Conservation (phyloP, 176 grass and related monocot genomes). For the Eragrostis curvula region DNA sequence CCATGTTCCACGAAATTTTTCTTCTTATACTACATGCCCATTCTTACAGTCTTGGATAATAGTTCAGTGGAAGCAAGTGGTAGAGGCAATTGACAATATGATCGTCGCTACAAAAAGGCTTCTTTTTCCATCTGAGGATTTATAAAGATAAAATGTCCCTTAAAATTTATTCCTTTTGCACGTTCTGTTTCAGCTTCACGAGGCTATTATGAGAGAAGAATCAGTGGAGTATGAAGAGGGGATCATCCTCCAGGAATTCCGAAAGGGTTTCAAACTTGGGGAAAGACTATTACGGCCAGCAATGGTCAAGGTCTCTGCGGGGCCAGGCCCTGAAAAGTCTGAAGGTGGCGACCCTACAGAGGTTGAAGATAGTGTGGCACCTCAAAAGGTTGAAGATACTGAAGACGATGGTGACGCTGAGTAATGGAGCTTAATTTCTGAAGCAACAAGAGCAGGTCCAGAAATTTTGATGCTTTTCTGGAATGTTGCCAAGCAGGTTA, state of each 20-base stretch:
- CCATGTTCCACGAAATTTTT: conserved; percentile 24
- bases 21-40: background rate
- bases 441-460: conserved; percentile 33
- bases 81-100: background rate
- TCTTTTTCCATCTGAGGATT: conserved; percentile 10
- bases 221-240: conserved; percentile 80
- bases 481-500: conserved; percentile 42
- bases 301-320: conserved; percentile 94
- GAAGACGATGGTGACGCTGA: conserved; percentile 49
- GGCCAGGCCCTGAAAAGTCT: conserved; percentile 70
- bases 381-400: conserved; percentile 23
- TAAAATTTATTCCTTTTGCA: conserved; percentile 16
- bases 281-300: conserved; percentile 81
- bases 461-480: conserved; percentile 61
- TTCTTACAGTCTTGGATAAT: conserved; percentile 9
- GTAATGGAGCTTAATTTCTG: conserved; percentile 34
- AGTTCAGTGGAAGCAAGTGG: conserved; percentile 2
- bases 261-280: conserved; percentile 90
- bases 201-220: conserved; percentile 95
- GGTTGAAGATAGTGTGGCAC: conserved; percentile 63
- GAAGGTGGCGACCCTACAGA: conserved; percentile 30
- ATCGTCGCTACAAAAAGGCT: background rate
- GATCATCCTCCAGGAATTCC: conserved; percentile 90
- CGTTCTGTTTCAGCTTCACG: conserved; percentile 72
- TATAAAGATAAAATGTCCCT: background rate